phyloP scores from a whole-genome alignment of 208 protist genomes.

The Borovskyia barvae region DNA sequence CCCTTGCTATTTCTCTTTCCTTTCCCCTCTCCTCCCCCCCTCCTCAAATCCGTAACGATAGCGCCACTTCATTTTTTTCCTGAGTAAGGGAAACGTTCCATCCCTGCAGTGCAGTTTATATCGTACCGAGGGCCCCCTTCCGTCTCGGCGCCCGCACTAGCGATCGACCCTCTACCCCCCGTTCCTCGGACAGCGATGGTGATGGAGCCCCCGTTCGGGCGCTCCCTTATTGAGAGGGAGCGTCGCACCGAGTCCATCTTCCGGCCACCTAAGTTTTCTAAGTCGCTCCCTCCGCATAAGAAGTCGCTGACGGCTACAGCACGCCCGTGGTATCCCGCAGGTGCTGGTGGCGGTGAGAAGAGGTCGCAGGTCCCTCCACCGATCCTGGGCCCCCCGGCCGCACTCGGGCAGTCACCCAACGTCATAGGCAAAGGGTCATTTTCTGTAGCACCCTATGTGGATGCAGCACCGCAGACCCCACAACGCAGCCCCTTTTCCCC shows the following conservation, averaged over 20 bases:
- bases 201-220: conserved; percentile 22
- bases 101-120: no score
- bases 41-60: conserved; percentile 12
- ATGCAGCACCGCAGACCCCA: conserved; percentile 18
- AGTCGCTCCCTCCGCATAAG: conserved; percentile 36
- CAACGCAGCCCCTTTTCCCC: conserved; percentile 53
- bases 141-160: conserved; percentile 12
- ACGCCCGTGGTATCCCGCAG: conserved; percentile 50
- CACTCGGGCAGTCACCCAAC: conserved; percentile 55
- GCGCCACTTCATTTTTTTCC: conserved; percentile 1
- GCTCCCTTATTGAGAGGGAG: conserved; percentile 60
- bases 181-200: conserved; percentile 29
- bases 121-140: no score
- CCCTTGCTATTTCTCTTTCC: neutral
- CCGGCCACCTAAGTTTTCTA: conserved; percentile 54
- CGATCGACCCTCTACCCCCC: neutral
- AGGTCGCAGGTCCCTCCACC: conserved; percentile 17
- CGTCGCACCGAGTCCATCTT: conserved; percentile 62
- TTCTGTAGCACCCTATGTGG: conserved; percentile 9
- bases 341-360: conserved; percentile 8
- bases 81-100: neutral
- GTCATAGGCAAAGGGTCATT: conserved; percentile 25
- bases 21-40: neutral
- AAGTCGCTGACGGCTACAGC: conserved; percentile 49
- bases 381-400: conserved; percentile 46